These are phyloP conservation scores for Rusavskia elegans DNA, from an alignment of 495 filamentous ascomycete species.

Conservation along the genomic window DNA sequence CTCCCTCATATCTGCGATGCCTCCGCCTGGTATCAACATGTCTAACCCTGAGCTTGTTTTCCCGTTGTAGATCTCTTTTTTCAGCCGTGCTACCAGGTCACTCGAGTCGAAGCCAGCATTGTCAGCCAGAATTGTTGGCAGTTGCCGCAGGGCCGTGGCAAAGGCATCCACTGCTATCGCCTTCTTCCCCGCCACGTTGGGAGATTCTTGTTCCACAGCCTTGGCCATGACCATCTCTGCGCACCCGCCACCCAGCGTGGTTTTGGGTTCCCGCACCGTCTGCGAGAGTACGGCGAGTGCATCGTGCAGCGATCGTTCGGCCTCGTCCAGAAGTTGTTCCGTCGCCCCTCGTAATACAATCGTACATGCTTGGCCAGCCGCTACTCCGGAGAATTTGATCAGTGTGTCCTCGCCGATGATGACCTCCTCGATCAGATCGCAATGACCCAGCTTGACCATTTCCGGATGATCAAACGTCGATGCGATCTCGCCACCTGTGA, in stretches of 20 bases:
- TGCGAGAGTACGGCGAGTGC: slow-evolving; percentile 93
- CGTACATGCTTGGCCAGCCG: slow-evolving; percentile 87
- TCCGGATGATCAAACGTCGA: slow-evolving; percentile 98
- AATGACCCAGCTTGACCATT: slow-evolving; percentile 85
- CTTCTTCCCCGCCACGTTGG: slow-evolving; percentile 92
- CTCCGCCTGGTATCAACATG: slow-evolving; percentile 75
- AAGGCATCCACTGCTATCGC: slow-evolving; percentile 85
- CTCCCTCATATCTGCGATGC: slow-evolving; percentile 92
- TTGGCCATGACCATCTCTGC: slow-evolving; percentile 99
- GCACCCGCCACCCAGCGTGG: slow-evolving; percentile 87
- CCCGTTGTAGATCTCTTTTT: slow-evolving; percentile 86
- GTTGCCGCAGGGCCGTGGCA: slow-evolving; percentile 71
- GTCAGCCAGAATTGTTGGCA: slow-evolving; percentile 93
- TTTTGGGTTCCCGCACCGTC: slow-evolving; percentile 85
- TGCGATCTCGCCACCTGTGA: slow-evolving; percentile 92
- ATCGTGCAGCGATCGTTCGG: slow-evolving; percentile 90
- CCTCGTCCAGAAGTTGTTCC: slow-evolving; percentile 91
- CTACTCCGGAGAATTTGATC: slow-evolving; percentile 93
- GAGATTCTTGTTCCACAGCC: slow-evolving; percentile 85
- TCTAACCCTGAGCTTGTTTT: slow-evolving; percentile 85
- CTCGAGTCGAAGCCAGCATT: slow-evolving; percentile 93
- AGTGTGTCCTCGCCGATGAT: slow-evolving; percentile 95
- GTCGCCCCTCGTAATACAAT: slow-evolving; percentile 94
- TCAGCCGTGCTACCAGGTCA: slow-evolving; percentile 79
- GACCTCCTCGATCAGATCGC: slow-evolving; percentile 92